Conservation (phyloP, 768 basidiomycete genomes). For the Psilocybe cyanescens region DNA sequence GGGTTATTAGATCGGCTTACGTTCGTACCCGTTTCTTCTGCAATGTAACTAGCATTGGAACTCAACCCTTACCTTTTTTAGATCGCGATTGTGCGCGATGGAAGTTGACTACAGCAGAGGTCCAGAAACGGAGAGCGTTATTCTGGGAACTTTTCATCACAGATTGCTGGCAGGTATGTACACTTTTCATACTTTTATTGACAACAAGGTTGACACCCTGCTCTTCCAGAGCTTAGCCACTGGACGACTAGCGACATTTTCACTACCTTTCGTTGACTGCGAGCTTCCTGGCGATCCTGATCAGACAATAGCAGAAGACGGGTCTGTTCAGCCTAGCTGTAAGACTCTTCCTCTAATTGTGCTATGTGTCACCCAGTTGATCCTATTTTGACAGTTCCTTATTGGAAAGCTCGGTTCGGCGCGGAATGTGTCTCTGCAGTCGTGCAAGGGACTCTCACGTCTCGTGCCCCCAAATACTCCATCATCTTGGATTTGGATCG, state of each 20-base stretch:
- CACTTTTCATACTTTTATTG: background rate
- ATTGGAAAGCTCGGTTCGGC: conserved; percentile 74
- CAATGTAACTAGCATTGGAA: background rate
- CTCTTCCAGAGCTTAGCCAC: conserved; percentile 63
- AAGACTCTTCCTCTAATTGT: conserved; percentile 26
- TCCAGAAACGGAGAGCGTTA: conserved; percentile 70
- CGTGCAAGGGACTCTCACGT: conserved; percentile 69
- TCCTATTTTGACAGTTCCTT: conserved; percentile 50
- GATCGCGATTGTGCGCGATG: conserved; percentile 77
- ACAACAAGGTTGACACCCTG: background rate
- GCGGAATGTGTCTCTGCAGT: conserved; percentile 69
- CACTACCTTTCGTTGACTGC: conserved; percentile 74
- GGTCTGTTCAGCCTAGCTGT: conserved; percentile 63
- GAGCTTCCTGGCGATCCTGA: conserved; percentile 67
- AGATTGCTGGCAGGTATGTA: conserved; percentile 71
- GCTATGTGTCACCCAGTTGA: background rate
- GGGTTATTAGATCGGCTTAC: conserved; percentile 61
- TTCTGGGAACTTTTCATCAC: conserved; percentile 81
- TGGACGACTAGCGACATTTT: conserved; percentile 69
- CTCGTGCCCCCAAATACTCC: conserved; percentile 63
- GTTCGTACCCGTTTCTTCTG: conserved; percentile 40
- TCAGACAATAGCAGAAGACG: conserved; percentile 61
- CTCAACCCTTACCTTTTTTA: conserved; percentile 24
- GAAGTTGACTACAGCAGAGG: conserved; percentile 61
- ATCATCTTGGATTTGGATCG: conserved; percentile 67